Conservation (phyloP, 345 rosid genomes). For the Ceriops decandra region DNA sequence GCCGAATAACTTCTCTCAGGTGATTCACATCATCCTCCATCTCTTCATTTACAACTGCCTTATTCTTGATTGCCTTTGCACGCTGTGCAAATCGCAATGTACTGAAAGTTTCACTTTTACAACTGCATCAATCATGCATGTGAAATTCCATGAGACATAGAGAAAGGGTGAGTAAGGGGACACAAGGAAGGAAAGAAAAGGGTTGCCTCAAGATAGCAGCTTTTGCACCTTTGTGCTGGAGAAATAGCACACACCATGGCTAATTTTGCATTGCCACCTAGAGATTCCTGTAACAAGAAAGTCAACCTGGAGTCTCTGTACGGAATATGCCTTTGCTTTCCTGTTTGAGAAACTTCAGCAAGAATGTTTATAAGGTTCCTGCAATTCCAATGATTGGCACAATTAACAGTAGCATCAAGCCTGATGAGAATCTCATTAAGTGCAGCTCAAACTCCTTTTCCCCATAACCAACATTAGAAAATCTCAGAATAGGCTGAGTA, state of each 20-base stretch:
- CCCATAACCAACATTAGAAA: background rate
- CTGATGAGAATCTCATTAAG: background rate
- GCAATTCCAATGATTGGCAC: constrained; percentile 31
- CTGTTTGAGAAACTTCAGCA: constrained; percentile 93
- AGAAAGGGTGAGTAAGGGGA: background rate
- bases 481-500: background rate
- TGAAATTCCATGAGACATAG: constrained; percentile 15
- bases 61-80: constrained; percentile 92
- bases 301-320: constrained; percentile 98
- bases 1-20: constrained; percentile 85
- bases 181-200: constrained; percentile 3
- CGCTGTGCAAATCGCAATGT: constrained; percentile 97
- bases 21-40: constrained; percentile 90
- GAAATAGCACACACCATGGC: constrained; percentile 98
- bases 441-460: constrained; percentile 8
- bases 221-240: constrained; percentile 66
- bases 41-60: constrained; percentile 95
- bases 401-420: constrained; percentile 13
- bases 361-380: constrained; percentile 99
- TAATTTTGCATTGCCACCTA: constrained; percentile 98
- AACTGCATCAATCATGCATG: constrained; percentile 45
- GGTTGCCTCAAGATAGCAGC: constrained; percentile 6
- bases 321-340: constrained; percentile 98
- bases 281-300: constrained; percentile 93
- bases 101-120: constrained; percentile 92